Evolutionary conservation across 2,329 filamentous ascomycete genomes (phyloP), one percentile per base, ranked within the genome.

Genomic region (Nemania sp.): DNA sequence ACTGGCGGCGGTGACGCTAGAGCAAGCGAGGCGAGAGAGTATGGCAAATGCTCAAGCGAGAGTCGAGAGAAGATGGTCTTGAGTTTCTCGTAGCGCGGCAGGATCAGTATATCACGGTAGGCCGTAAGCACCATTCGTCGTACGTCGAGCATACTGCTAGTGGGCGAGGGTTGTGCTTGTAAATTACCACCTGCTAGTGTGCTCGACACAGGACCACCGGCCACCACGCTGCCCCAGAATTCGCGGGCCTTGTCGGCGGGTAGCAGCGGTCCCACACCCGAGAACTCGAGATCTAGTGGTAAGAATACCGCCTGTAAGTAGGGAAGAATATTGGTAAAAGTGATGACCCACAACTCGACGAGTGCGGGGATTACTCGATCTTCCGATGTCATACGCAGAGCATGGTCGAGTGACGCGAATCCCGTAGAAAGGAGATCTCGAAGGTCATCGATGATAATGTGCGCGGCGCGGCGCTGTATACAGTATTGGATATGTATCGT

Each of bases 301-400:
- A 99, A 83, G 77, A 99, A 98, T 0, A 98, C 94, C 0, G 95
- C 94, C 82, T 98, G 95, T 74, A 99, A 90, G 77, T 97, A 98
- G 0, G 96, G 96, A 5, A 98, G 82, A 43, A 98, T 93, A 6
- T 89, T 92, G 2, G 93, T 95, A 75, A 98, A 98, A 0, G 96
- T 94, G 54, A 96, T 90, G 67, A 97, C 88, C 96, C 96, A 99
- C 77, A 98, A 90, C 77, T 97, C 93, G 2, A 98, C 95, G 0
- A 99, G 85, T 64, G 93, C 90, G 0, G 93, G 93, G 24, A 98
- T 93, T n/a, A 98, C 87, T 38, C 91, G 88, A 68, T 97, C 94
- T 76, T 98, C 95, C 0, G 93, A 87, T 0, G 93, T 90, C 53
- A 89, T 88, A 57, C 90, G 88, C 20, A 98, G 83, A 0, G 93